Evolutionary conservation across 2,329 filamentous ascomycete species (phyloP).

Genomic region (Diaporthe aspalathi): DNA sequence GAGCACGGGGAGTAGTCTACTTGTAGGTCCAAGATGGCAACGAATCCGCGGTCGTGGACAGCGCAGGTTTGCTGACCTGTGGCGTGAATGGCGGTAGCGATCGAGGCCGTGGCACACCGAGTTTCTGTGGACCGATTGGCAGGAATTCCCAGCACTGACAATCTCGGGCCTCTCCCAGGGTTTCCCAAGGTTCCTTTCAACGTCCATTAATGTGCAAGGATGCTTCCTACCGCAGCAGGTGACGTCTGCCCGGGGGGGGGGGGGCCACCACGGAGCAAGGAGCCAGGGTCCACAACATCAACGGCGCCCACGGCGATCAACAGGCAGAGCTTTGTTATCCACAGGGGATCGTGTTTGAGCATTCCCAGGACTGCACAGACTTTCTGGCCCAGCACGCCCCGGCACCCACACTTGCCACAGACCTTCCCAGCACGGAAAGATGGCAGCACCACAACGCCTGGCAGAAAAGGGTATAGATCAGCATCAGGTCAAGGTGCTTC

Average conservation of each 20-base stretch:
- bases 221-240: neutral
- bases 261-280: neutral
- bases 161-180: slow-evolving; percentile 3
- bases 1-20: neutral
- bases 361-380: slow-evolving; percentile 8
- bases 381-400: neutral
- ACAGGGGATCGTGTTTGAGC: slow-evolving; percentile 23
- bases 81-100: slow-evolving; percentile 1
- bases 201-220: neutral
- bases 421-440: neutral
- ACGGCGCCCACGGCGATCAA: slow-evolving; percentile 3
- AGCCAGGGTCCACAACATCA: slow-evolving; percentile 12
- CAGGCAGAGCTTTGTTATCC: slow-evolving; percentile 8
- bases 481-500: neutral
- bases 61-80: neutral
- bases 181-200: neutral
- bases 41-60: slow-evolving; percentile 15
- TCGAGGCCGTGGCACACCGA: neutral
- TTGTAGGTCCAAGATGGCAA: neutral
- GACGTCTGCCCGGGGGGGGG: slow-evolving; percentile 7
- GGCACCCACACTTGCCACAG: slow-evolving; percentile 4
- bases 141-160: slow-evolving; percentile 1
- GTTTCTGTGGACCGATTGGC: slow-evolving; percentile 1
- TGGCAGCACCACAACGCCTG: neutral
- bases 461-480: neutral